These are phyloP conservation scores for Peniophora sp. DNA, from an alignment of 1,284 basidiomycete genomes.

Conservation along the genomic window DNA sequence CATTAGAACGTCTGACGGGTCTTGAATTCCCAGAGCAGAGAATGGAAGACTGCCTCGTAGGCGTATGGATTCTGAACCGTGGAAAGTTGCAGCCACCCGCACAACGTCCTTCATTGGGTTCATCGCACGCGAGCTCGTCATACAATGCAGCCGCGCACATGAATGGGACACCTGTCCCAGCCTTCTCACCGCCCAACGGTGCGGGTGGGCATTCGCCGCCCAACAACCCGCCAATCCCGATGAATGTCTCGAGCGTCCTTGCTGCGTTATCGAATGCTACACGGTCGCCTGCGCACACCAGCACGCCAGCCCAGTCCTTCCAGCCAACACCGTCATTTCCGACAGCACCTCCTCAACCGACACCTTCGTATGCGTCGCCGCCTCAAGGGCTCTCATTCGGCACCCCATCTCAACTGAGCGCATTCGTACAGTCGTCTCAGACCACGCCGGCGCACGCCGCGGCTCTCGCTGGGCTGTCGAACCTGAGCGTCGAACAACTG, in stretches of 20 bases:
- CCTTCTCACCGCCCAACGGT: background rate
- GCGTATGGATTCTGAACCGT: conserved; percentile 76
- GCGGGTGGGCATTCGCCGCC: conserved; percentile 2
- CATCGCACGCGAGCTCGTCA: too few relatives aligned
- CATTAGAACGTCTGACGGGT: conserved; percentile 80
- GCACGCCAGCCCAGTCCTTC: background rate
- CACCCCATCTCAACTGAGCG: too few relatives aligned
- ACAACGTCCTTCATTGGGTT: conserved; percentile 10
- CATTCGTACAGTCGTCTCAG: background rate
- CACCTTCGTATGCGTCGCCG: background rate
- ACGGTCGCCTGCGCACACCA: background rate
- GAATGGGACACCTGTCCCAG: too few relatives aligned
- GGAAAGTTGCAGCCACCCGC: conserved; percentile 50
- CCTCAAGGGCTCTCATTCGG: background rate
- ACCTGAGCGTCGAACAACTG: background rate
- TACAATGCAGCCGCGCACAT: too few relatives aligned
- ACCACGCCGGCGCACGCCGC: background rate
- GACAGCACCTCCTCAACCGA: background rate
- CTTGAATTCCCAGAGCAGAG: conserved; percentile 61
- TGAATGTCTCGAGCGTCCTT: background rate
- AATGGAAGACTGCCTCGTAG: conserved; percentile 61
- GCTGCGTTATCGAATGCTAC: background rate
- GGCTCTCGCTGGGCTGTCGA: background rate
- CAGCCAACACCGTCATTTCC: background rate
- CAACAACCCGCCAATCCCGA: conserved; percentile 1